Conservation (phyloP, 257 asterid genomes). For the Ilex asprella region DNA sequence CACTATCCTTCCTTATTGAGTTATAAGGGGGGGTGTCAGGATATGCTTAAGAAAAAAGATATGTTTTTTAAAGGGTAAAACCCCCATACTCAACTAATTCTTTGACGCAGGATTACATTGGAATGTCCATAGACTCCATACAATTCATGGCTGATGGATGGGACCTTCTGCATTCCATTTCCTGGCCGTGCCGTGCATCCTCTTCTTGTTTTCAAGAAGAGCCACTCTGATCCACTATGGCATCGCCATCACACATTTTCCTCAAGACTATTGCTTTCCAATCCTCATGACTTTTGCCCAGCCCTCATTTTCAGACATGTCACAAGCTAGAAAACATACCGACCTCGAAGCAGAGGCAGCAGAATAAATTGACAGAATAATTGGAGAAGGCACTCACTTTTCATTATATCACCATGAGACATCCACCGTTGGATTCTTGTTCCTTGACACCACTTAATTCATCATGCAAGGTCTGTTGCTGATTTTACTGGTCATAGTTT, state of each 20-base stretch:
- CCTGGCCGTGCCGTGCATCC: constrained; percentile 47
- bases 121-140: constrained; percentile 43
- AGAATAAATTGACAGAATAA: constrained; percentile 18
- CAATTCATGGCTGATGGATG: constrained; percentile 50
- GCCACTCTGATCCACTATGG: constrained; percentile 53
- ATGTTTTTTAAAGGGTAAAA: constrained; percentile 30
- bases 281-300: constrained; percentile 53
- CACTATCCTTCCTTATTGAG: constrained; percentile 29
- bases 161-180: constrained; percentile 49
- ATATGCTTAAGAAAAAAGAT: constrained; percentile 29
- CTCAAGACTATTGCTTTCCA: constrained; percentile 48
- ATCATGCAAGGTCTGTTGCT: constrained; percentile 58
- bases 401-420: constrained; percentile 42
- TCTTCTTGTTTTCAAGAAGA: constrained; percentile 51
- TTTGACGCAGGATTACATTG: constrained; percentile 75
- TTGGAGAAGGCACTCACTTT: constrained; percentile 50
- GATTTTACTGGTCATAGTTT: constrained; percentile 40
- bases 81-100: constrained; percentile 62
- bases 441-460: constrained; percentile 59
- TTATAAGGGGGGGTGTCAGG: constrained; percentile 34
- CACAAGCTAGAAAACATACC: constrained; percentile 19
- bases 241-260: constrained; percentile 51
- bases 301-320: constrained; percentile 47
- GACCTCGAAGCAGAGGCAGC: constrained; percentile 58
- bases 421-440: constrained; percentile 49